Conservation (phyloP, 2,329 filamentous ascomycete genomes). For the Cladosporium halotolerans region DNA sequence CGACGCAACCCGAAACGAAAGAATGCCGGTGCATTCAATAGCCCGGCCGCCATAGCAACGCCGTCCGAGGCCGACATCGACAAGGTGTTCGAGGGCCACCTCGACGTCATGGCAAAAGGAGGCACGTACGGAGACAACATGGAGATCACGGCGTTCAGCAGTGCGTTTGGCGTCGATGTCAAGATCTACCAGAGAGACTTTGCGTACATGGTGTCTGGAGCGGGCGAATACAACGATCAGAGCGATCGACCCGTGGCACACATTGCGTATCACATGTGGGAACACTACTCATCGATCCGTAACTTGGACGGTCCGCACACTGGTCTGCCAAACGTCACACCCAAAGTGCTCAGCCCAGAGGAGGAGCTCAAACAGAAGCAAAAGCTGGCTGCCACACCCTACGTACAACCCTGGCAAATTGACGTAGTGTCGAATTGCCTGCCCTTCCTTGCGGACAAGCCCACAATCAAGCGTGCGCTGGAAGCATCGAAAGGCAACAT, state of each 20-base stretch:
- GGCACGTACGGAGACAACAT: slow-evolving; percentile 61
- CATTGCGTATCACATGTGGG: slow-evolving; percentile 46
- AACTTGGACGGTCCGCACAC: slow-evolving; percentile 53
- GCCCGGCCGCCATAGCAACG: slow-evolving; percentile 39
- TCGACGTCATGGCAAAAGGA: slow-evolving; percentile 53
- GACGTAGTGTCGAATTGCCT: slow-evolving; percentile 47
- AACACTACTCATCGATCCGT: slow-evolving; percentile 63
- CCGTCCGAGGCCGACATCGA: slow-evolving; percentile 51
- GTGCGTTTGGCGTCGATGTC: slow-evolving; percentile 56
- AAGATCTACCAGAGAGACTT: slow-evolving; percentile 54
- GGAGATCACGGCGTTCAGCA: slow-evolving; percentile 61
- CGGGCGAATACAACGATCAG: slow-evolving; percentile 25
- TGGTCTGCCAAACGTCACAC: slow-evolving; percentile 46
- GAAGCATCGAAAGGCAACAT: slow-evolving; percentile 50
- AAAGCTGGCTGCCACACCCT: slow-evolving; percentile 33
- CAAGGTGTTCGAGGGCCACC: slow-evolving; percentile 48
- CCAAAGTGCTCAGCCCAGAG: slow-evolving; percentile 33
- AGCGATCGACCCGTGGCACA: slow-evolving; percentile 40
- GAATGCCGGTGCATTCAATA: slow-evolving; percentile 43
- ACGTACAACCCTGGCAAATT: slow-evolving; percentile 50
- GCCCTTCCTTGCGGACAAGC: slow-evolving; percentile 45
- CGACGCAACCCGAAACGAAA: slow-evolving; percentile 55
- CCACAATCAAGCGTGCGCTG: slow-evolving; percentile 47
- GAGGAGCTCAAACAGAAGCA: slow-evolving; percentile 35
- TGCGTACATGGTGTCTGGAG: slow-evolving; percentile 44